Percentiles rank a stretch among this genome's conserved stretches.
Conservation (phyloP, 805 yeast genomes). For the Pichia eremophila region DNA sequence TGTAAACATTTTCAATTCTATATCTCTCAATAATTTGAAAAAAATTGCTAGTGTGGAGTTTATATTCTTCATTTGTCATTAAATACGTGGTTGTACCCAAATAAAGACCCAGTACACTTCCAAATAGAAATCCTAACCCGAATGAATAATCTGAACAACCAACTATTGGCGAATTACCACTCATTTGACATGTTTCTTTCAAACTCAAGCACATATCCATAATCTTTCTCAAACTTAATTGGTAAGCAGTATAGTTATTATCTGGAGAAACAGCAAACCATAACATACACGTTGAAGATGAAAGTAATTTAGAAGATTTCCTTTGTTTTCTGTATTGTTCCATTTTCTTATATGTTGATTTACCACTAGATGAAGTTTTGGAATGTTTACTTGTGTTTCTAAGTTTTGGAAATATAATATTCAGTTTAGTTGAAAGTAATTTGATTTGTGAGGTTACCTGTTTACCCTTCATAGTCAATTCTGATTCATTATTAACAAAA, state of each 20-base stretch:
- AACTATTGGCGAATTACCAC: constrained; percentile 59
- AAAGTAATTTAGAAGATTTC: constrained; percentile 25
- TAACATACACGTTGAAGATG: constrained; percentile 30
- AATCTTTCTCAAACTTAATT: constrained; percentile 50
- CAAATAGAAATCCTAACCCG: constrained; percentile 83
- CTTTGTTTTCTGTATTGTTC: constrained; percentile 21
- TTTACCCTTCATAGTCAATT: constrained; percentile 57
- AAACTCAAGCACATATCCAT: constrained; percentile 77
- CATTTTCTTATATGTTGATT: constrained; percentile 35
- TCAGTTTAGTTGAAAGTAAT: constrained; percentile 20
- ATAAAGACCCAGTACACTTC: constrained; percentile 76
- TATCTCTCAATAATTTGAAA: constrained; percentile 62
- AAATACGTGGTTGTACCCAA: constrained; percentile 80
- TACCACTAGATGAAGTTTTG: constrained; percentile 25
- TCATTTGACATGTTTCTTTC: constrained; percentile 85
- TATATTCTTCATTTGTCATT: constrained; percentile 69
- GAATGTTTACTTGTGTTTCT: constrained; percentile 60
- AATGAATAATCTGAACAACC: constrained; percentile 80
- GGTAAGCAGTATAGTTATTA: constrained; percentile 51
- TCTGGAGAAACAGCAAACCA: constrained; percentile 71
- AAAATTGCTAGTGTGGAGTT: constrained; percentile 62
- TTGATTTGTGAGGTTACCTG: constrained; percentile 53
- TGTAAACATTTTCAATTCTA: constrained; percentile 77
- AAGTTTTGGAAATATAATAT: constrained; percentile 36
- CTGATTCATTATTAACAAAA: constrained; percentile 72